Conservation (phyloP, 2,329 filamentous ascomycete species). For the Colletotrichum sp. region DNA sequence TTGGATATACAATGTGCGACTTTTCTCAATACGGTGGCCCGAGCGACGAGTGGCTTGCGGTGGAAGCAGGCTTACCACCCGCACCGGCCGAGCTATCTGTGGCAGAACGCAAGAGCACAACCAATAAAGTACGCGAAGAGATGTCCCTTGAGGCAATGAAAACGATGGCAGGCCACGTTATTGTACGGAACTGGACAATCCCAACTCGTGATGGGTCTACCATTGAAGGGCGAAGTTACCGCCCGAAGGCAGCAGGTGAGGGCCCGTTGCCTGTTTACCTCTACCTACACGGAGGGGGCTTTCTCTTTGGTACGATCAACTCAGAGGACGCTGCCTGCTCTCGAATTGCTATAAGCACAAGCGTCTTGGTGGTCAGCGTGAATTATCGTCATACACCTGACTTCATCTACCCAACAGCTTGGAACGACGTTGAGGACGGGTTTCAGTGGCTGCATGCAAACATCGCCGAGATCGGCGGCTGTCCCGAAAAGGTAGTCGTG, state of each 20-base stretch:
- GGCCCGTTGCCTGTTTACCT: slow-evolving; percentile 53
- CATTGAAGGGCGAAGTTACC: slow-evolving; percentile 52
- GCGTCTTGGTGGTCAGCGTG: slow-evolving; percentile 55
- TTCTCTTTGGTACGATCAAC: slow-evolving; percentile 56
- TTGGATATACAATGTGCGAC: slow-evolving; percentile 19
- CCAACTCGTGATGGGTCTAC: slow-evolving; percentile 47
- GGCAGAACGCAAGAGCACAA: slow-evolving; percentile 30
- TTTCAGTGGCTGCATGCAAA: slow-evolving; percentile 58
- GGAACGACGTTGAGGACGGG: slow-evolving; percentile 58
- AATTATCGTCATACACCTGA: slow-evolving; percentile 66
- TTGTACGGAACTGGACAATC: slow-evolving; percentile 39
- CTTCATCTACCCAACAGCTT: slow-evolving; percentile 54
- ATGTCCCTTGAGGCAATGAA: slow-evolving; percentile 33
- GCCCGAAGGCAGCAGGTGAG: slow-evolving; percentile 34
- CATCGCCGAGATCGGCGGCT: slow-evolving; percentile 40
- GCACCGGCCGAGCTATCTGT: slow-evolving; percentile 26
- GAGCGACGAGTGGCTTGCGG: slow-evolving; percentile 48
- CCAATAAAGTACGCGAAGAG: slow-evolving; percentile 32
- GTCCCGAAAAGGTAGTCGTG: slow-evolving; percentile 43
- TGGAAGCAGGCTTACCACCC: slow-evolving; percentile 34
- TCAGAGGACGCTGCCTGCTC: slow-evolving; percentile 59
- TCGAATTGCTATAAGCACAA: slow-evolving; percentile 26
- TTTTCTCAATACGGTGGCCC: slow-evolving; percentile 43
- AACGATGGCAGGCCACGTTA: slow-evolving; percentile 28
- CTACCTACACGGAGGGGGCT: slow-evolving; percentile 62